Evolutionary conservation across 164 flowering plant genomes (phyloP).

Genomic region (Aristolochia californica): DNA sequence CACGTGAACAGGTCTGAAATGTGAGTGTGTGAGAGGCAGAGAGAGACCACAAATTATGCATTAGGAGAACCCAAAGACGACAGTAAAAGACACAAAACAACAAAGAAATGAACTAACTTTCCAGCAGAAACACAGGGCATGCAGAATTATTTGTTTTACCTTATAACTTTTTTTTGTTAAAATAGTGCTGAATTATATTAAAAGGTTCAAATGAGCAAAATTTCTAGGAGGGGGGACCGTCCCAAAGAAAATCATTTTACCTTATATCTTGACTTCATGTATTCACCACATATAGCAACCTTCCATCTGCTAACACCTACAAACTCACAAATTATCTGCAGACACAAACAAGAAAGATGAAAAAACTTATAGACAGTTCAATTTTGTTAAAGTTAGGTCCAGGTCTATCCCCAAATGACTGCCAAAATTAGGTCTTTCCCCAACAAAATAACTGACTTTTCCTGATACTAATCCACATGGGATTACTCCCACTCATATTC

Average conservation of each 20-base stretch:
- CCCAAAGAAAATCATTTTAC: constrained; percentile 28
- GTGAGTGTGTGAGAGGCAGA: neutral
- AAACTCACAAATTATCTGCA: constrained; percentile 71
- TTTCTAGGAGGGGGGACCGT: neutral
- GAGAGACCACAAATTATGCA: constrained; percentile 1
- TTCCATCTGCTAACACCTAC: constrained; percentile 81
- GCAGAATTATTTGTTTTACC: too few relatives aligned
- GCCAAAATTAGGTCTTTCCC: too few relatives aligned
- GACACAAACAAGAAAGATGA: neutral
- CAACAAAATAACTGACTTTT: too few relatives aligned
- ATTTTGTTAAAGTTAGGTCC: neutral
- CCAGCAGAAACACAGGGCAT: too few relatives aligned
- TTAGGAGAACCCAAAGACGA: neutral
- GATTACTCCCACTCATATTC: too few relatives aligned
- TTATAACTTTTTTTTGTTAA: too few relatives aligned
- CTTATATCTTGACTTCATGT: constrained; percentile 73
- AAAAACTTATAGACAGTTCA: neutral
- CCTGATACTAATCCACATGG: too few relatives aligned
- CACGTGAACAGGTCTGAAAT: constrained; percentile 76
- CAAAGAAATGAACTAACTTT: too few relatives aligned
- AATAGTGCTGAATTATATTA: too few relatives aligned
- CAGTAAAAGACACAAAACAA: neutral
- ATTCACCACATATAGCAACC: constrained; percentile 96
- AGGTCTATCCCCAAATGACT: too few relatives aligned
- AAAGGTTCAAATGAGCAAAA: neutral